Conservation (phyloP, 345 rosid genomes). For the Ailanthus altissimus region DNA sequence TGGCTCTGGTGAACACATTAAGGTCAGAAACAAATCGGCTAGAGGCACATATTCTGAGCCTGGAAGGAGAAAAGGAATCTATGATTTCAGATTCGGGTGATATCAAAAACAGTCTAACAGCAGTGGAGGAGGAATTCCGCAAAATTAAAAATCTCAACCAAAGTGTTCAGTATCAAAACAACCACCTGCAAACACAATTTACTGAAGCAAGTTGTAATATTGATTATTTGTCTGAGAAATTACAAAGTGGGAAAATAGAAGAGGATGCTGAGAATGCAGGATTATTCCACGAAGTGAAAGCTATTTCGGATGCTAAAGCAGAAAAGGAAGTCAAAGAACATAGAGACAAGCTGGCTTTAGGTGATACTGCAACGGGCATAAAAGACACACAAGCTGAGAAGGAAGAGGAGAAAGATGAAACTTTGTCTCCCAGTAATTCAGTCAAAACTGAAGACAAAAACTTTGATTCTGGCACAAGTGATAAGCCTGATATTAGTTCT, state of each 20-base stretch:
- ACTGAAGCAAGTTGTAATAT: conserved; percentile 47
- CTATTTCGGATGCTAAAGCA: conserved; percentile 15
- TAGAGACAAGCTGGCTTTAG: neutral
- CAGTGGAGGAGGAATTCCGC: conserved; percentile 59
- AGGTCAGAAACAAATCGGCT: conserved; percentile 61
- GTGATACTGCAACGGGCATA: conserved; percentile 8
- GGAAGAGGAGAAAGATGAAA: conserved; percentile 11
- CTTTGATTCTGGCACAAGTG: conserved; percentile 17
- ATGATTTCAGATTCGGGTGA: conserved; percentile 41
- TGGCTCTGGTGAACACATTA: conserved; percentile 55
- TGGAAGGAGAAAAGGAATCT: conserved; percentile 63
- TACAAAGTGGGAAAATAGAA: conserved; percentile 54
- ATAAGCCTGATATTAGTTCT: conserved; percentile 25
- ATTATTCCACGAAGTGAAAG: conserved; percentile 26
- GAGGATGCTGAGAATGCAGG: conserved; percentile 45
- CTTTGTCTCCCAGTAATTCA: neutral
- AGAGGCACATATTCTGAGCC: conserved; percentile 46
- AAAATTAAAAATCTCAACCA: conserved; percentile 52
- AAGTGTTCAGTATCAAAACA: conserved; percentile 47
- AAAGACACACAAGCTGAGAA: conserved; percentile 16
- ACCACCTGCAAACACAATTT: conserved; percentile 47
- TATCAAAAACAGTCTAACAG: conserved; percentile 44
- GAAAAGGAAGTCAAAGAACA: conserved; percentile 28
- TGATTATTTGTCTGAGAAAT: conserved; percentile 52
- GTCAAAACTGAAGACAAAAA: conserved; percentile 23